Evolutionary conservation across 139 green algal species (phyloP), one percentile per base, ranked within the genome.

Genomic region (Trebouxia sp.): DNA sequence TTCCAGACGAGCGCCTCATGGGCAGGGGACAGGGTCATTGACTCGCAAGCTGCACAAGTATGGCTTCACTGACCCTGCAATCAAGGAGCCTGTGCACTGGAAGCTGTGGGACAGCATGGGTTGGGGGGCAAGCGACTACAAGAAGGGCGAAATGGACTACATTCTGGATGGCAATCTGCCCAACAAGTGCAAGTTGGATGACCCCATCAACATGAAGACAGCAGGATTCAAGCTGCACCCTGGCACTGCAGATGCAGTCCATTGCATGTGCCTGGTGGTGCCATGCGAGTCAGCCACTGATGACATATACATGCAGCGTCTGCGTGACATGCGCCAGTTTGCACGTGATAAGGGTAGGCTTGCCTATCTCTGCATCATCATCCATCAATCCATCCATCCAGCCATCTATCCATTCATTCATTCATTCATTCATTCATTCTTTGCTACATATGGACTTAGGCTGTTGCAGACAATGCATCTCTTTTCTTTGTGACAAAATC

Each of bases 51-150:
- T 76, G 38, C 39, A 30, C 41, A 76, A 76, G 37, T 76, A 76
- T 53, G 32, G 10, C 15, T 76, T 76, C 38, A 3, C 14, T 42
- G 7, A 69, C 17, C 41, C 41, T 39, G 38, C 17, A 35, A 76
- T 14, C 67, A 76, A 17, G 24, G 53, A 76, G 67, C 22, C 22
- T 53, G 67, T 76, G 3, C 14, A 50, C 6, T 76, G 67, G 67
- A 26, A 50, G 67, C 17, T 76, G 67, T 76, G 67, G 67, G 67
- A 76, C 67, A 76, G 67, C 67, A 51, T 51, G 39, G 67, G 67
- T n/a, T 76, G 67, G 67, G 24, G 41, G 30, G 38, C 22, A 11
- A 24, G 38, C 38, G 67, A 76, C 67, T 76, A 76, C 67, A 50
- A 76, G 38, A 76, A 6, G 22, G 67, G 67, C 8, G 67, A 76